Percentiles rank a stretch among this genome's conserved stretches.
These are phyloP conservation scores for Monosporascus ibericus DNA, from an alignment of 2,329 filamentous ascomycete species.

Conservation along the genomic window DNA sequence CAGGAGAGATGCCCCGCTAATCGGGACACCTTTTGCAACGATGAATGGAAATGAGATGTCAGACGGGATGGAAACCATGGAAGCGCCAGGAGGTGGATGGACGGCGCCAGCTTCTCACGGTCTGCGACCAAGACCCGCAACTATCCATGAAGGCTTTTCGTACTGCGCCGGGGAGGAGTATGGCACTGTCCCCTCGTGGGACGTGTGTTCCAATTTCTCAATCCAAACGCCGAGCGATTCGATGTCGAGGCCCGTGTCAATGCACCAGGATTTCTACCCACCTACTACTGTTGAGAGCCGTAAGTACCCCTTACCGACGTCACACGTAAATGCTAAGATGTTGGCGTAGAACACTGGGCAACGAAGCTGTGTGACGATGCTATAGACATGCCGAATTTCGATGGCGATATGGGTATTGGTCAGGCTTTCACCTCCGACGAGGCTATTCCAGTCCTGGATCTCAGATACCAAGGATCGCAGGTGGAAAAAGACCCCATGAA, in stretches of 20 bases:
- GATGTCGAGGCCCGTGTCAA: slow-evolving; percentile 48
- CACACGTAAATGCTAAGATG: slow-evolving; percentile 14
- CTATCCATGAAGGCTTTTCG: slow-evolving; percentile 56
- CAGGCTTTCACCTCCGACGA: slow-evolving; percentile 60
- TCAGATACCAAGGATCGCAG: slow-evolving; percentile 43
- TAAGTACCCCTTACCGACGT: slow-evolving; percentile 28
- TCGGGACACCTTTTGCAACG: slow-evolving; percentile 36
- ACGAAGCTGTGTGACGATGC: slow-evolving; percentile 52
- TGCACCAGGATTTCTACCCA: slow-evolving; percentile 53
- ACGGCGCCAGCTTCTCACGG: slow-evolving; percentile 48
- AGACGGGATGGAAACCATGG: slow-evolving; percentile 40
- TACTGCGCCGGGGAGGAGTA: slow-evolving; percentile 52
- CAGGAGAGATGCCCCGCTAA: slow-evolving; percentile 36
- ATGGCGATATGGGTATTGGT: slow-evolving; percentile 53
- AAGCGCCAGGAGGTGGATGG: slow-evolving; percentile 43
- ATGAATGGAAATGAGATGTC: slow-evolving; percentile 48
- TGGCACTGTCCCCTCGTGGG: slow-evolving; percentile 49
- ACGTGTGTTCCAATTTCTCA: slow-evolving; percentile 44
- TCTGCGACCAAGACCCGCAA: slow-evolving; percentile 48
- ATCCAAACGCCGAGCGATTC: slow-evolving; percentile 47
- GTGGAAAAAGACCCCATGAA: slow-evolving; percentile 45
- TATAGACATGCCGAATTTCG: slow-evolving; percentile 48
- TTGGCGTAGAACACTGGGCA: slow-evolving; percentile 38
- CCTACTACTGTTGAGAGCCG: slow-evolving; percentile 42
- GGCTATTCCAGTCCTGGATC: slow-evolving; percentile 55